phyloP scores from a whole-genome alignment of 345 rosid genomes.

The Linum lewisii region DNA sequence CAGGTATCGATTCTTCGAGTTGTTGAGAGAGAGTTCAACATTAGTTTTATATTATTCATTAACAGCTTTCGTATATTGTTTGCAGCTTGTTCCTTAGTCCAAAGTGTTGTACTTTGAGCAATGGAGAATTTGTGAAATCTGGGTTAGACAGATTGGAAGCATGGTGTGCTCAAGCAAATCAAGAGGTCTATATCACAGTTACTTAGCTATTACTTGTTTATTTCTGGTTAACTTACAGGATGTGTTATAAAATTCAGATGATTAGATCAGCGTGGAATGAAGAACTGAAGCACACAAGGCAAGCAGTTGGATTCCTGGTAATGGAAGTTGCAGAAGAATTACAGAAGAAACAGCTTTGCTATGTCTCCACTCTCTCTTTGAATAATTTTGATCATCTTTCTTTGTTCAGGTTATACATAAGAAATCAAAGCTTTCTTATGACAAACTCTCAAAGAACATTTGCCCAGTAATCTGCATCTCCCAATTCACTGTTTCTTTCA shows the following conservation, averaged over 20 bases:
- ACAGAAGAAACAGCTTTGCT: no score
- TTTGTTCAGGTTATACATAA: no score
- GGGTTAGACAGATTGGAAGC: slow-evolving; percentile 21
- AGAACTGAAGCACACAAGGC: slow-evolving; percentile 24
- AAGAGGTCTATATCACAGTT: no score
- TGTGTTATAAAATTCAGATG: slow-evolving; percentile 15
- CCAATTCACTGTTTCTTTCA: no score
- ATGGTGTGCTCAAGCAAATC: slow-evolving; percentile 22
- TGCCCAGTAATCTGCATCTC: no score
- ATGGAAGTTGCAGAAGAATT: no score
- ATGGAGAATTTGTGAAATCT: slow-evolving; percentile 24
- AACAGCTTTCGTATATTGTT: background rate
- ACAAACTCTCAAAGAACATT: no score
- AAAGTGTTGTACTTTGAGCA: slow-evolving; percentile 16
- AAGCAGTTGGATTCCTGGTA: slow-evolving; percentile 29
- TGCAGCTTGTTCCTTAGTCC: background rate
- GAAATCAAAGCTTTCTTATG: no score
- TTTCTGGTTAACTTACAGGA: no score
- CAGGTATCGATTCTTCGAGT: slow-evolving; percentile 2
- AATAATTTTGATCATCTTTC: no score
- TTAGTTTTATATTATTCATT: background rate
- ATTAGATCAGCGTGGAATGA: slow-evolving; percentile 19
- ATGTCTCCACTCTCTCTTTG: no score
- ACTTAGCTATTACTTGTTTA: no score
- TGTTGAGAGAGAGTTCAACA: background rate